These are phyloP conservation scores for Haplographium delicatum DNA, from an alignment of 495 filamentous ascomycete genomes.

Conservation along the genomic window DNA sequence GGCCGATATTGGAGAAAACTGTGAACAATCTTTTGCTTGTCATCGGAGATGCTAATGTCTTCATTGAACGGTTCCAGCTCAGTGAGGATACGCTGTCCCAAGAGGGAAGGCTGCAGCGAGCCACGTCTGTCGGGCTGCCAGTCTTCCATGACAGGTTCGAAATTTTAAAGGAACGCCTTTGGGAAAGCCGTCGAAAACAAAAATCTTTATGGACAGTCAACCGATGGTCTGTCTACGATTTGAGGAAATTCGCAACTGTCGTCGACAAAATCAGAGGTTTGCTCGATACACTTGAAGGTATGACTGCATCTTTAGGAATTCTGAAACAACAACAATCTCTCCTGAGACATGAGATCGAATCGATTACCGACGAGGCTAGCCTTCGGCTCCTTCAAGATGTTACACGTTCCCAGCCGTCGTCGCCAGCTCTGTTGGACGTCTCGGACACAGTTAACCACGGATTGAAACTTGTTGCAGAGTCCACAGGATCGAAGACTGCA, in stretches of 20 bases:
- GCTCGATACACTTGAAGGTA: constrained; percentile 23
- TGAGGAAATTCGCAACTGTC: constrained; percentile 18
- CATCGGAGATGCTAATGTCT: constrained; percentile 1
- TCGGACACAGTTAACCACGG: constrained; percentile 3
- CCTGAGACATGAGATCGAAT: constrained; percentile 12
- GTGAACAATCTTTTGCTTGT: constrained; percentile 3
- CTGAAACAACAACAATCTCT: constrained; percentile 12
- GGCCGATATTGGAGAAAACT: constrained; percentile 1
- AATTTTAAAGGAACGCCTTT: constrained; percentile 3
- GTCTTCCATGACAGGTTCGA: constrained; percentile 9
- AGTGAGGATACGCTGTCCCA: too few relatives aligned
- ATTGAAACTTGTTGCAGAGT: background rate
- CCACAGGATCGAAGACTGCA: too few relatives aligned
- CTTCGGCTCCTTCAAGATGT: constrained; percentile 1
- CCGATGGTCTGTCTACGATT: constrained; percentile 24
- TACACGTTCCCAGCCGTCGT: background rate
- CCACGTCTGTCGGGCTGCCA: too few relatives aligned
- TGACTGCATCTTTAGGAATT: constrained; percentile 17
- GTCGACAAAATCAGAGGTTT: constrained; percentile 20
- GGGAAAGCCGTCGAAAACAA: constrained; percentile 19
- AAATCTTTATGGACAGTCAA: constrained; percentile 19
- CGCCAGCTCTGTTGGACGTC: background rate
- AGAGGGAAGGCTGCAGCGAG: too few relatives aligned
- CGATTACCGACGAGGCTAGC: constrained; percentile 14
- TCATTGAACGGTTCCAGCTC: constrained; percentile 3